phyloP scores from a whole-genome alignment of 2,329 filamentous ascomycete species.

The Colletotrichum horii region DNA sequence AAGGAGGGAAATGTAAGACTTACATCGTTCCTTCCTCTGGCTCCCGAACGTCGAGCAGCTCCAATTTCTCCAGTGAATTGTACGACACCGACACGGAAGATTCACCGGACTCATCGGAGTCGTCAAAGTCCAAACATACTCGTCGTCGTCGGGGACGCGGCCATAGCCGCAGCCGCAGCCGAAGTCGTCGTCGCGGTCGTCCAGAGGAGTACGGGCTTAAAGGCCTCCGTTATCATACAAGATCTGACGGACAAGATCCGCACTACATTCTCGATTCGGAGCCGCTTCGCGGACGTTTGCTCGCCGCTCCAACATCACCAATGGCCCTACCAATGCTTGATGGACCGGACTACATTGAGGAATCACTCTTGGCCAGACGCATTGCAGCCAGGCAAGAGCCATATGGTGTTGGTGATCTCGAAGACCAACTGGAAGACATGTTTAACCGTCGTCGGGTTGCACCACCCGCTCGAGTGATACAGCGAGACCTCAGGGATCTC shows the following conservation, averaged over 20 bases:
- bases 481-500: neutral
- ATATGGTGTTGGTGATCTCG: neutral
- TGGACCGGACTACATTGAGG: neutral
- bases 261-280: neutral
- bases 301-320: neutral
- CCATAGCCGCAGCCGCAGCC: neutral
- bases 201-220: constrained; percentile 23
- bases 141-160: neutral
- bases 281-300: neutral
- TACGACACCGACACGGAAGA: neutral
- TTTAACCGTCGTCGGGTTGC: neutral
- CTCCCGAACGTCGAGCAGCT: constrained; percentile 22
- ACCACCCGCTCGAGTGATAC: constrained; percentile 2
- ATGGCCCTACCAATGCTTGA: neutral
- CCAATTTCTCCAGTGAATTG: neutral
- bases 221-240: constrained; percentile 6
- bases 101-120: constrained; percentile 26
- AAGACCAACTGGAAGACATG: neutral
- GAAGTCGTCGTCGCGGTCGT: constrained; percentile 13
- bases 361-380: neutral
- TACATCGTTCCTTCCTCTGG: constrained; percentile 4
- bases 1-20: constrained; percentile 8
- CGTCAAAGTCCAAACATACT: neutral
- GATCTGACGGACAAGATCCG: neutral
- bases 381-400: neutral